Evolutionary conservation across 192 early-diverging fungal species (phyloP).

Genomic region (Oehlia diaphana): DNA sequence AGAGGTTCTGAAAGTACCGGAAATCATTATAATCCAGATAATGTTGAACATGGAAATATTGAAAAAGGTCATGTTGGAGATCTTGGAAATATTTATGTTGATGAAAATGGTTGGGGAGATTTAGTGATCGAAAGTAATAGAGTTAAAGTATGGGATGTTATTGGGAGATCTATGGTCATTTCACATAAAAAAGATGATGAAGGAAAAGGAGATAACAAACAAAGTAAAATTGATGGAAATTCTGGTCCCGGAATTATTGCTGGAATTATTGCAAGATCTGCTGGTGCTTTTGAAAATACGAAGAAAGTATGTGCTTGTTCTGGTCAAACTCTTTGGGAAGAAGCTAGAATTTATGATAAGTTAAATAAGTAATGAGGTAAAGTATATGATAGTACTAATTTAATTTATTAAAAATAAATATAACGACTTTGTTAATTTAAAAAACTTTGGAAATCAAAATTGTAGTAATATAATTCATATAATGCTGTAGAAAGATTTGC

Average conservation of each 20-base stretch:
- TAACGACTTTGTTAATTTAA: no score
- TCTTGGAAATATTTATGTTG: conserved; percentile 65
- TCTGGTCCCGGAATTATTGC: conserved; percentile 68
- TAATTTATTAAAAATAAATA: no score
- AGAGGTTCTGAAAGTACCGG: conserved; percentile 56
- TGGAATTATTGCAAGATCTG: conserved; percentile 86
- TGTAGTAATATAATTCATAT: no score
- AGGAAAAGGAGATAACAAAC: conserved; percentile 33
- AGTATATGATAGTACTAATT: no score
- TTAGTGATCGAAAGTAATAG: conserved; percentile 69
- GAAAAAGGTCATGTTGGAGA: conserved; percentile 61
- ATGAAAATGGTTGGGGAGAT: conserved; percentile 72
- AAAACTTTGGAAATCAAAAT: no score
- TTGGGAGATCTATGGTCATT: conserved; percentile 84
- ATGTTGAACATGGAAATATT: conserved; percentile 46
- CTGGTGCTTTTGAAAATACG: conserved; percentile 87
- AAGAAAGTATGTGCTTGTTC: conserved; percentile 86
- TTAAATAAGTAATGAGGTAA: background rate
- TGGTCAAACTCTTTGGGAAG: conserved; percentile 89
- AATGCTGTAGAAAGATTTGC: no score
- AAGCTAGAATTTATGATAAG: conserved; percentile 49
- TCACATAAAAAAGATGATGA: conserved; percentile 58
- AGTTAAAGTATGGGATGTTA: conserved; percentile 86
- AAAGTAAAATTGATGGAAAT: conserved; percentile 46
- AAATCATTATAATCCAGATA: conserved; percentile 50